Percentiles rank a stretch among this genome's conserved stretches.
phyloP scores from a whole-genome alignment of 192 early-diverging fungal species.

The Linnemannia zychae region DNA sequence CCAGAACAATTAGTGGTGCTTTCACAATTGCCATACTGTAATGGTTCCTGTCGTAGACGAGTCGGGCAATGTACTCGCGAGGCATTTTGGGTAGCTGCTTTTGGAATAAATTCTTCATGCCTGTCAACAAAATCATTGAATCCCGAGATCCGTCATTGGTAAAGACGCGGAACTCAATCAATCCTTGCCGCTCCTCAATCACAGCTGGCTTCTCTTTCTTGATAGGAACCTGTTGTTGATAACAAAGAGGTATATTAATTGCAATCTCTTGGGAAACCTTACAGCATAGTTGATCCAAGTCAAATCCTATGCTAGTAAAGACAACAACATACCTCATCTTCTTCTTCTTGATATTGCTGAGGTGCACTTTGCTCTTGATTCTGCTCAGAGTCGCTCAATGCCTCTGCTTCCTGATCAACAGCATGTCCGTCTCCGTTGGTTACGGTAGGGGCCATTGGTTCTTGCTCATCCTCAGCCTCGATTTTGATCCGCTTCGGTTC shows the following conservation, averaged over 20 bases:
- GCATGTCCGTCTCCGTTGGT: constrained; percentile 16
- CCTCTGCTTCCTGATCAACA: constrained; percentile 24
- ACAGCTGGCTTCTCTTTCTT: constrained; percentile 72
- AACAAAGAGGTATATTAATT: not conserved
- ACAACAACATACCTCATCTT: constrained; percentile 32
- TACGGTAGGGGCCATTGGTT: not conserved
- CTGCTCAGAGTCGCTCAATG: constrained; percentile 1
- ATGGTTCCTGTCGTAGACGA: constrained; percentile 96
- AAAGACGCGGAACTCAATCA: constrained; percentile 82
- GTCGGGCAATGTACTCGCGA: constrained; percentile 95
- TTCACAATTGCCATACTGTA: constrained; percentile 84
- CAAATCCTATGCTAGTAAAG: not conserved
- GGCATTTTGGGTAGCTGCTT: constrained; percentile 99
- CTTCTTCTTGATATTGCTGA: constrained; percentile 54
- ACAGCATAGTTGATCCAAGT: not conserved
- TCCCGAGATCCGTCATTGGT: constrained; percentile 84
- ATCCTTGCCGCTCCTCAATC: constrained; percentile 74
- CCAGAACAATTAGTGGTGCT: constrained; percentile 76
- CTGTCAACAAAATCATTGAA: constrained; percentile 91
- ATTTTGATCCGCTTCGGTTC: constrained; percentile 50
- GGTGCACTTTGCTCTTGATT: constrained; percentile 29
- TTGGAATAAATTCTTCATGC: constrained; percentile 96
- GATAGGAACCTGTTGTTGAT: constrained; percentile 27
- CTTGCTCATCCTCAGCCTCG: constrained; percentile 45
- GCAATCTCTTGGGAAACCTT: no score